These are phyloP conservation scores for Podospora pseudoanserina DNA, from an alignment of 495 filamentous ascomycete genomes.

Conservation along the genomic window DNA sequence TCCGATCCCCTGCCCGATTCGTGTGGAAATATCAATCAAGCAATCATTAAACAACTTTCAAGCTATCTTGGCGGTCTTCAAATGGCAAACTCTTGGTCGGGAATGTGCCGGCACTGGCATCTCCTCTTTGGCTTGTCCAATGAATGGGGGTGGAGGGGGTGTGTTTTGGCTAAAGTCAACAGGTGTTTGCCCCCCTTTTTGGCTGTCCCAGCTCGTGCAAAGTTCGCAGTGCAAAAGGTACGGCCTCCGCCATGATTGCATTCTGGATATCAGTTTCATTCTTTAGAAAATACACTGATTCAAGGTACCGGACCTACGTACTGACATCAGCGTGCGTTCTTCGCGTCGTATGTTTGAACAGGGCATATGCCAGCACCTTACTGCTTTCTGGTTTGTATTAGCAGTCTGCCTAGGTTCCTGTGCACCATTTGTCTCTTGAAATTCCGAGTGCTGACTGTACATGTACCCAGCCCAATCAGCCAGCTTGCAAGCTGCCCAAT, in stretches of 20 bases:
- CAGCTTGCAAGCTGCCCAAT: neutral
- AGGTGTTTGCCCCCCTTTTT: conserved; percentile 1
- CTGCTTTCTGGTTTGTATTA: no score
- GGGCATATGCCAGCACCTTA: no score
- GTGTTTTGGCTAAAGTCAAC: conserved; percentile 7
- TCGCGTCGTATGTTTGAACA: no score
- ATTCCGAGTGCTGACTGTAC: no score
- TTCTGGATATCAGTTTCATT: neutral
- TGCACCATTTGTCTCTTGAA: no score
- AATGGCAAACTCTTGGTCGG: neutral
- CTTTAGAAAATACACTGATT: no score
- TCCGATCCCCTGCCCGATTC: conserved; percentile 3
- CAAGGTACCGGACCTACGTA: neutral
- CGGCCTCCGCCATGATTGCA: neutral
- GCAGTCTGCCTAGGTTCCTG: no score
- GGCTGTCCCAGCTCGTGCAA: neutral
- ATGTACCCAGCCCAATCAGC: no score
- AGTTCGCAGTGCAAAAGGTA: neutral
- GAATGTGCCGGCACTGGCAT: neutral
- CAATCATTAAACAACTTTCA: neutral
- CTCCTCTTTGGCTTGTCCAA: neutral
- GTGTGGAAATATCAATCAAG: neutral
- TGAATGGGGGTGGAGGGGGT: neutral
- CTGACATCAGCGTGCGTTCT: no score
- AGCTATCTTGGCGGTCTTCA: neutral